A percentile compares a stretch with the other conserved stretches of the same genome.
Evolutionary conservation across 768 basidiomycete genomes (phyloP).

Genomic region (Suillus alpinus): DNA sequence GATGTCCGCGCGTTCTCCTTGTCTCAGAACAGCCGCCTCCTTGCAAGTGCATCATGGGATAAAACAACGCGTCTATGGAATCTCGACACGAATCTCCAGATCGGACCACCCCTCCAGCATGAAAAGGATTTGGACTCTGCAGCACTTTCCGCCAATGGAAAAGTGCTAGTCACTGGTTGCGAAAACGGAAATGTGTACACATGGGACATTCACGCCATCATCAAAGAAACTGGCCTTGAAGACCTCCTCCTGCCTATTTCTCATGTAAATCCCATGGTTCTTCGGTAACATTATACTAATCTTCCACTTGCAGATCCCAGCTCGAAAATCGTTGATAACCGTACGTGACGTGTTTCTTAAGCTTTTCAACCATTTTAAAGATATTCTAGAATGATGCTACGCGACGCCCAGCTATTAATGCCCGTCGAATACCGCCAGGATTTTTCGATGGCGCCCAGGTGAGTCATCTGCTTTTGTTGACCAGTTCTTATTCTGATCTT

Average conservation of each 20-base stretch:
- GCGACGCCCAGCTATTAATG: no score
- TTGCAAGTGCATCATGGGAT: background rate
- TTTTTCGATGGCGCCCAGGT: background rate
- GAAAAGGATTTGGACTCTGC: fast-evolving
- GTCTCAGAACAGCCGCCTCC: background rate
- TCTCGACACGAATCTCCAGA: background rate
- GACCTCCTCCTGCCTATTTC: background rate
- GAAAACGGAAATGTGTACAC: fast-evolving
- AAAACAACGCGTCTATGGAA: background rate
- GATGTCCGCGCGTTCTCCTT: background rate
- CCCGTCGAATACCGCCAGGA: background rate
- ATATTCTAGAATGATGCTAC: background rate
- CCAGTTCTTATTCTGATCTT: background rate
- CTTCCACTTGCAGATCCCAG: background rate
- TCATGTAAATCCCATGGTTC: background rate
- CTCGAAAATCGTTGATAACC: background rate
- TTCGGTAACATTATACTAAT: background rate
- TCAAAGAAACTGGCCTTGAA: background rate
- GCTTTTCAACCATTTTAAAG: background rate
- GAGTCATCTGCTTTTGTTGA: background rate
- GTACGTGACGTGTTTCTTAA: background rate
- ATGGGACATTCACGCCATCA: background rate
- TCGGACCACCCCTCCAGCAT: background rate
- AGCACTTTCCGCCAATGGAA: background rate
- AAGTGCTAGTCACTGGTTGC: background rate